phyloP scores from a whole-genome alignment of 306 rosid genomes.

The Dalbergia cultrata region DNA sequence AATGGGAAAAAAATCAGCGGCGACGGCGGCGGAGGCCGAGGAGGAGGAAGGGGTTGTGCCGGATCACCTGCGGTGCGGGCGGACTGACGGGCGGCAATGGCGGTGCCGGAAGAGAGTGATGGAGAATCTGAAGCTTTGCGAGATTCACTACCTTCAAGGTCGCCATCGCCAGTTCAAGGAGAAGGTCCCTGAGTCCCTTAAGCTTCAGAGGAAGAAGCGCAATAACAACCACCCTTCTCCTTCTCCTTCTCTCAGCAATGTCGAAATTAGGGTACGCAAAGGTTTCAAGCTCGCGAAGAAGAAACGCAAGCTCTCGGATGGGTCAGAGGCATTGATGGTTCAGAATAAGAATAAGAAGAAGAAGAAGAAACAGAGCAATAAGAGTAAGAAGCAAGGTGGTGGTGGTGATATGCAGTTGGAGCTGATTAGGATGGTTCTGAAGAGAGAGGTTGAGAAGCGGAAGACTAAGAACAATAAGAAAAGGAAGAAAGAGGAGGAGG shows the following conservation, averaged over 20 bases:
- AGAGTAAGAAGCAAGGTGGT: conserved; percentile 60
- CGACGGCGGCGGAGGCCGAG: conserved; percentile 36
- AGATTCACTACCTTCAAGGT: conserved; percentile 95
- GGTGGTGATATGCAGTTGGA: conserved; percentile 76
- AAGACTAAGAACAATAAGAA: conserved; percentile 33
- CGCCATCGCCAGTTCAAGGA: conserved; percentile 91
- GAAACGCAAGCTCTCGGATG: conserved; percentile 59
- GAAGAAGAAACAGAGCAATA: background rate
- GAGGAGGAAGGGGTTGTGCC: conserved; percentile 63
- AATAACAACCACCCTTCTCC: conserved; percentile 17
- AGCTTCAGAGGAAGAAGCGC: conserved; percentile 74
- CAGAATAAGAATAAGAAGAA: background rate
- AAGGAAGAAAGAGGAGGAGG: conserved; percentile 9
- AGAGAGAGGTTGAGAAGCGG: conserved; percentile 87
- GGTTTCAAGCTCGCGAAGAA: conserved; percentile 57
- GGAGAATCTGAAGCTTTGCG: conserved; percentile 89
- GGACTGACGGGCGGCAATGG: conserved; percentile 97
- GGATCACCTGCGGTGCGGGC: conserved; percentile 84
- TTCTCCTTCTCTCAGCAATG: conserved; percentile 42
- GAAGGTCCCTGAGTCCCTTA: conserved; percentile 90
- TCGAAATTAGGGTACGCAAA: conserved; percentile 70
- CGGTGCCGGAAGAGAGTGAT: conserved; percentile 88
- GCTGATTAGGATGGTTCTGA: conserved; percentile 85
- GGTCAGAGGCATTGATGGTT: conserved; percentile 53
- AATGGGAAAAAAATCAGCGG: conserved; percentile 39